Conservation (phyloP, 495 filamentous ascomycete genomes). For the Talaromyces stipitatus region DNA sequence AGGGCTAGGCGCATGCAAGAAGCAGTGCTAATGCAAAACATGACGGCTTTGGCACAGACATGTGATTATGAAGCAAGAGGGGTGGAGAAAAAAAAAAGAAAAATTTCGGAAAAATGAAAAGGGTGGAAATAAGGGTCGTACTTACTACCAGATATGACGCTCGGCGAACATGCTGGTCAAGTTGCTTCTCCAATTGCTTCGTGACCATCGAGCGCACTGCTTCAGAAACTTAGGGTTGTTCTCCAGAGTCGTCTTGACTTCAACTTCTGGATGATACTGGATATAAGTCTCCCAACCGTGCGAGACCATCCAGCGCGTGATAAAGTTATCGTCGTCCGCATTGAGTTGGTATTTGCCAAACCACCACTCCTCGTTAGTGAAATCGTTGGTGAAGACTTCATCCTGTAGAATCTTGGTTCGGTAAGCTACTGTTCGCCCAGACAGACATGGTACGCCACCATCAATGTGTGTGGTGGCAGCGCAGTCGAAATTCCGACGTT, state of each 20-base stretch:
- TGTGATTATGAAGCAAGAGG: conserved; percentile 1
- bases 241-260: conserved; percentile 70
- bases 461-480: conserved; percentile 80
- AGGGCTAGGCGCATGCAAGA: neutral
- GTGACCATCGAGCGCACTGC: conserved; percentile 74
- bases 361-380: conserved; percentile 65
- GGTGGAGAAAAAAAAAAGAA: conserved; percentile 3
- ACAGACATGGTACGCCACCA: conserved; percentile 82
- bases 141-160: conserved; percentile 61
- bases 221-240: conserved; percentile 65
- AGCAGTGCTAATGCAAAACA: neutral
- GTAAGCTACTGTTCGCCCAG: conserved; percentile 78
- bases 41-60: neutral
- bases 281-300: conserved; percentile 71
- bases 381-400: conserved; percentile 61
- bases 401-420: conserved; percentile 73
- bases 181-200: conserved; percentile 79
- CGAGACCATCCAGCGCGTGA: conserved; percentile 71
- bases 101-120: conserved; percentile 7
- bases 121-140: conserved; percentile 13
- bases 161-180: conserved; percentile 67
- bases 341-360: conserved; percentile 64
- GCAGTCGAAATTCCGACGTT: conserved; percentile 82
- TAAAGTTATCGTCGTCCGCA: conserved; percentile 79
- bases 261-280: conserved; percentile 65